Percentiles rank a stretch among this genome's conserved stretches.
Evolutionary conservation across 2,329 filamentous ascomycete genomes (phyloP).

Genomic region (Monilinia laxa): DNA sequence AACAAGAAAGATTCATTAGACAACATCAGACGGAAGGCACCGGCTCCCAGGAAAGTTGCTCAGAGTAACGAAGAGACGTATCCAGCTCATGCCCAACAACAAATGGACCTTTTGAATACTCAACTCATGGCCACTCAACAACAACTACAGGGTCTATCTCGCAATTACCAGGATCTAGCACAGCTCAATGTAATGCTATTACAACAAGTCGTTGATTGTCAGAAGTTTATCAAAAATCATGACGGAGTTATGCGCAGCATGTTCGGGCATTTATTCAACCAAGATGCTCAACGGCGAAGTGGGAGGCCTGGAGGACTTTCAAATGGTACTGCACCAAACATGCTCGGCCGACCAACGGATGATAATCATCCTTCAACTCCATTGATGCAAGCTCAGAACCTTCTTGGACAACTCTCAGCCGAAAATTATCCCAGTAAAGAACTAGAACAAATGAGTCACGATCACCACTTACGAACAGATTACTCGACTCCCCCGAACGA

Average conservation of each 20-base stretch:
- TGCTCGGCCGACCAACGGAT: conserved; percentile 31
- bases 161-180: conserved; percentile 76
- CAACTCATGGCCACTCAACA: conserved; percentile 88
- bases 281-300: conserved; percentile 64
- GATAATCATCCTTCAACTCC: conserved; percentile 67
- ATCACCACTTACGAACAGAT: conserved; percentile 36
- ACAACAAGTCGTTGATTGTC: conserved; percentile 59
- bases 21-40: conserved; percentile 93
- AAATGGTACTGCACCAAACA: conserved; percentile 40
- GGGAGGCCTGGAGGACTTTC: conserved; percentile 49
- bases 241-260: conserved; percentile 70
- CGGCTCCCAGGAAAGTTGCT: conserved; percentile 75
- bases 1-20: conserved; percentile 96
- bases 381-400: conserved; percentile 65
- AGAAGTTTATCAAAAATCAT: conserved; percentile 65
- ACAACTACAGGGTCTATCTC: conserved; percentile 84
- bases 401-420: conserved; percentile 63
- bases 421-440: conserved; percentile 65
- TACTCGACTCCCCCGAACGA: conserved; percentile 40
- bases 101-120: conserved; percentile 84
- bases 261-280: conserved; percentile 64
- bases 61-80: conserved; percentile 64
- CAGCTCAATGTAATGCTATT: conserved; percentile 62
- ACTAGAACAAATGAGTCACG: conserved; percentile 60
- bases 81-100: conserved; percentile 62